These are phyloP conservation scores for Leonotis leonurus DNA, from an alignment of 257 asterid genomes.

Conservation along the genomic window DNA sequence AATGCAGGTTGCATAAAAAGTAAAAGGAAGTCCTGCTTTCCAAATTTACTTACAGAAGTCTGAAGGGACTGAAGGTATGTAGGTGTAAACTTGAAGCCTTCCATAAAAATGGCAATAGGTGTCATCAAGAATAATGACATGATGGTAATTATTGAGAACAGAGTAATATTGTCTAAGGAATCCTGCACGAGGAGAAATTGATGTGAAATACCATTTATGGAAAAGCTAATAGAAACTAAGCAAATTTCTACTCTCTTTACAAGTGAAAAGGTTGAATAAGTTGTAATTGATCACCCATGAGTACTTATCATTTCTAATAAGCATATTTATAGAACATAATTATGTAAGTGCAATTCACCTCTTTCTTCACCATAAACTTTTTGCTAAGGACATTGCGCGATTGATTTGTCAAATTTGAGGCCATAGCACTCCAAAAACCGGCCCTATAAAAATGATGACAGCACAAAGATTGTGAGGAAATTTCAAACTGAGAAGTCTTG, in stretches of 20 bases:
- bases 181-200: slow-evolving; percentile 33
- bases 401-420: slow-evolving; percentile 92
- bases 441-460: slow-evolving; percentile 46
- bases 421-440: slow-evolving; percentile 99
- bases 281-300: neutral
- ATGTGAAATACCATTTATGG: slow-evolving; percentile 9
- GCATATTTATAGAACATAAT: neutral
- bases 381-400: slow-evolving; percentile 97
- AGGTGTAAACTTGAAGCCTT: slow-evolving; percentile 70
- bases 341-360: slow-evolving; percentile 35
- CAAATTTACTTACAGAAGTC: slow-evolving; percentile 60
- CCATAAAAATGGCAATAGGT: slow-evolving; percentile 39
- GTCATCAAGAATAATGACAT: slow-evolving; percentile 52
- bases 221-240: neutral
- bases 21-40: slow-evolving; percentile 6
- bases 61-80: slow-evolving; percentile 60
- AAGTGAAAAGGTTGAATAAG: neutral
- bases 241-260: neutral
- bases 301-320: neutral
- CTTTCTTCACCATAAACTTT: slow-evolving; percentile 94
- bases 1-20: neutral
- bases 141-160: slow-evolving; percentile 49
- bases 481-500: neutral
- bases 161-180: slow-evolving; percentile 49
- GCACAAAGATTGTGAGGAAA: neutral